Base-by-base conservation (phyloP, 345 rosid genomes). In the Bruguiera parviflora region DNA sequence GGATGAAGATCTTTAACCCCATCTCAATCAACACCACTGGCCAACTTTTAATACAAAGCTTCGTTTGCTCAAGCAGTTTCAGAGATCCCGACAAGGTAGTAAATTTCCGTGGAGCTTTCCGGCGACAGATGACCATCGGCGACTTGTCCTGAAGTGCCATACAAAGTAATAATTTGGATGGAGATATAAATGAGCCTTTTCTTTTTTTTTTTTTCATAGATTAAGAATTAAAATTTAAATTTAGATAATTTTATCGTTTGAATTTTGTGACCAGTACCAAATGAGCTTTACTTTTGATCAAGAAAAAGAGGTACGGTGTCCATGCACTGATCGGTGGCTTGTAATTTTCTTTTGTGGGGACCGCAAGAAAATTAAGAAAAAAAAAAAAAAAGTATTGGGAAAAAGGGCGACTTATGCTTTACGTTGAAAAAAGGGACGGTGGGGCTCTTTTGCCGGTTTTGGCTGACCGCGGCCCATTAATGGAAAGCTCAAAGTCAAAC, bases 151-250 rank as follows among this genome's bases (percentile, higher is more conserved):
- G 73, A 67, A 24, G 69, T 51, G 35, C 47, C 22, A 74, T 8
- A 62, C 67, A 76, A 76, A 76, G 79, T 67, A 65, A 65, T 58
- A 61, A 32, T 80, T 74, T 77, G 82, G 83, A 79, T 77, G 84
- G 81, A 64, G 71, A 69, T 69, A 60, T 46, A 63, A 66, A 63
- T 20, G 63, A 68, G 65, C 28, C 56, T 6, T 6, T 33, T 33
- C 1, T 7, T 33, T 1, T 3, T 3, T 31, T 3, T 31, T 31
- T 3, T 31, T 31, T 31, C 5, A 31, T 4, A 3, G 32, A 31
- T 33, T 33, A 32, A 32, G 35, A 5, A 32, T 33, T 33, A 33
- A 33, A 33, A 7, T 1, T 33, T 7, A 33, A 33, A 33, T 6
- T 33, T 33, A 7, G 6, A 33, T 8, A 8, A 33, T 33, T 33